Percentiles rank a stretch among this genome's conserved stretches.
Evolutionary conservation across 768 basidiomycete genomes (phyloP).

Genomic region (Tephrocybe sp.): DNA sequence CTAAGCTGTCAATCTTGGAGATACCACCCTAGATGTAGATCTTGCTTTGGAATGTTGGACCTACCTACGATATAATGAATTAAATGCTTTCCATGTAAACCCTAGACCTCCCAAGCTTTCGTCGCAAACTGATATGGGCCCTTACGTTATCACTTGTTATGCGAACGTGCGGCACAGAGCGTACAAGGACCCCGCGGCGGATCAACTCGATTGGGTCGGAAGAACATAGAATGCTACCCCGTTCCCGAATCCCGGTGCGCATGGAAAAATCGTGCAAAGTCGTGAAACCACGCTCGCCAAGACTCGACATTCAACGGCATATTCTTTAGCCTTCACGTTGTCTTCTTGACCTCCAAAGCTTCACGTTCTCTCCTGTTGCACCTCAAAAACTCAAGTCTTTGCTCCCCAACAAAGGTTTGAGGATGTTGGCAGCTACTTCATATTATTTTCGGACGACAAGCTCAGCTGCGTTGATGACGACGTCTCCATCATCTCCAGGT

Average conservation of each 20-base stretch:
- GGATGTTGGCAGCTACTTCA: not conserved
- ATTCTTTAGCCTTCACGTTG: constrained; percentile 9
- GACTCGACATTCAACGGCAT: not conserved
- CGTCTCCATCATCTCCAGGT: constrained; percentile 58
- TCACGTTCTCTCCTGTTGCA: not conserved
- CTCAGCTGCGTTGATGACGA: constrained; percentile 48
- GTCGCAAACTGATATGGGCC: no score
- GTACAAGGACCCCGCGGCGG: not conserved
- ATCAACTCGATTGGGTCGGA: not conserved
- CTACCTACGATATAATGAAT: constrained; percentile 4
- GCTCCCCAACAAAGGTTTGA: no score
- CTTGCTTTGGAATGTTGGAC: constrained; percentile 7
- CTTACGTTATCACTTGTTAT: no score
- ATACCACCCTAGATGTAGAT: constrained; percentile 2
- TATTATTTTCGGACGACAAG: constrained; percentile 10
- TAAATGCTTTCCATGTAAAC: not conserved
- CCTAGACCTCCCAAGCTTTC: not conserved
- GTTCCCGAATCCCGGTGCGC: not conserved
- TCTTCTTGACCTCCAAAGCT: not conserved
- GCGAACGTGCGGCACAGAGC: no score
- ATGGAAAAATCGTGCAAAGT: not conserved
- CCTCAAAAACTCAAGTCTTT: constrained; percentile 17
- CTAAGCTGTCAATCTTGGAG: constrained; percentile 22
- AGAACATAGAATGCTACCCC: not conserved
- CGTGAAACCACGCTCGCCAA: not conserved